phyloP scores from a whole-genome alignment of 257 asterid genomes.

The Prunella vulgaris region DNA sequence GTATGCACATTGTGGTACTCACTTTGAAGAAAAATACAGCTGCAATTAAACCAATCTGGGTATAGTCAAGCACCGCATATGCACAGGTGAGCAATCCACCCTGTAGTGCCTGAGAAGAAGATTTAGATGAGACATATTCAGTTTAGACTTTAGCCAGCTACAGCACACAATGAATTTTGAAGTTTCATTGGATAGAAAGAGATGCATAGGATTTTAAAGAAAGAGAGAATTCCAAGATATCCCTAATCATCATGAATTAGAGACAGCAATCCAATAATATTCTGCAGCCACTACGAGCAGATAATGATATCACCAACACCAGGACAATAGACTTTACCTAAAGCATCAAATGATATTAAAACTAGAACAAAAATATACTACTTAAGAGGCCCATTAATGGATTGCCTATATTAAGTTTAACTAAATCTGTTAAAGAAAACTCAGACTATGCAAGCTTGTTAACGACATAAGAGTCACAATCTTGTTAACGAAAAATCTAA shows the following conservation, averaged over 20 bases:
- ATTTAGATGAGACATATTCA: constrained; percentile 21
- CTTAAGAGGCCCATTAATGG: neutral
- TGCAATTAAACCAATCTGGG: constrained; percentile 96
- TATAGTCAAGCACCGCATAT: constrained; percentile 92
- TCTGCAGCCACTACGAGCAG: neutral
- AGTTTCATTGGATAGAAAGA: constrained; percentile 12
- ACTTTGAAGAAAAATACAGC: constrained; percentile 96
- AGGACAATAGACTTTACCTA: neutral
- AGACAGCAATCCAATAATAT: constrained; percentile 1
- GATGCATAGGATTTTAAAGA: neutral
- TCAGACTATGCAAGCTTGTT: too few relatives aligned
- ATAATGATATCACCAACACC: constrained; percentile 4
- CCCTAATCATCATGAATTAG: neutral
- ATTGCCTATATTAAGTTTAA: constrained; percentile 3
- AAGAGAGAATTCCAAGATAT: neutral
- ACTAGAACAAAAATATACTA: neutral
- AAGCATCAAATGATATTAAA: neutral
- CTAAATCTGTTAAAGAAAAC: neutral
- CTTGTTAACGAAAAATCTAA: too few relatives aligned
- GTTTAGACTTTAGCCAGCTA: constrained; percentile 10
- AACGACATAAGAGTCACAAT: too few relatives aligned
- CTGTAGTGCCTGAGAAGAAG: constrained; percentile 66
- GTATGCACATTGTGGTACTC: constrained; percentile 29
- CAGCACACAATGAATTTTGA: neutral
- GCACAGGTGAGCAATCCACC: constrained; percentile 70